phyloP scores from a whole-genome alignment of 345 rosid genomes.

The Camelina hispida region DNA sequence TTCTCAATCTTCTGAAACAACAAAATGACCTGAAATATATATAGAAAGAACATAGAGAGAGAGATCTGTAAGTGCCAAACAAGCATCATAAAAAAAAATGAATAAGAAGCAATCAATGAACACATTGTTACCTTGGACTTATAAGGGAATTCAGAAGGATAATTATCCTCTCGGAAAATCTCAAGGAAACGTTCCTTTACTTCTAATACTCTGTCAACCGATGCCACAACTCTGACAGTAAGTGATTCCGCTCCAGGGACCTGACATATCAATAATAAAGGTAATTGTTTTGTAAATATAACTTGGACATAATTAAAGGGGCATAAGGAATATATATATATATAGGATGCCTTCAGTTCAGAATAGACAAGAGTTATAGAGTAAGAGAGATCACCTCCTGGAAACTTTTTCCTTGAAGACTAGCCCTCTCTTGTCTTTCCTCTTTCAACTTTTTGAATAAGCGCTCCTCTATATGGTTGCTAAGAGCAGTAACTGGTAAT shows the following conservation, averaged over 20 bases:
- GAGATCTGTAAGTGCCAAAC: background rate
- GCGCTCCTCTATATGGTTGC: constrained; percentile 92
- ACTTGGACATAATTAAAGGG: too few species aligned
- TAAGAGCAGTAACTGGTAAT: constrained; percentile 79
- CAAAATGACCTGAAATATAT: constrained; percentile 66
- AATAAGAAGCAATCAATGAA: constrained; percentile 14
- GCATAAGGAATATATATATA: too few species aligned
- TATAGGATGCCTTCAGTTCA: too few species aligned
- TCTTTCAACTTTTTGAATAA: constrained; percentile 63
- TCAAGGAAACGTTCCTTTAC: constrained; percentile 84
- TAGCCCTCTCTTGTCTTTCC: constrained; percentile 88
- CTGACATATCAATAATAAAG: constrained; percentile 47
- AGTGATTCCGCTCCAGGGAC: constrained; percentile 93
- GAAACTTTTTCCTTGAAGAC: constrained; percentile 62
- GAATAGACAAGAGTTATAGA: background rate
- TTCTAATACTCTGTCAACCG: constrained; percentile 88
- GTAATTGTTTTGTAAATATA: background rate
- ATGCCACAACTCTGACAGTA: constrained; percentile 87
- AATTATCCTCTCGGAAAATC: constrained; percentile 84
- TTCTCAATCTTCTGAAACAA: constrained; percentile 96
- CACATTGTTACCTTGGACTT: constrained; percentile 74
- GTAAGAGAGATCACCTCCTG: constrained; percentile 68
- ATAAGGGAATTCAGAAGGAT: constrained; percentile 78
- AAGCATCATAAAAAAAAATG: constrained; percentile 7
- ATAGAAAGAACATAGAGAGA: background rate